A percentile compares a stretch with the other conserved stretches of the same genome.
Conservation (phyloP, 371 early-diverging fungal species). For the Rhizopus delemar region DNA sequence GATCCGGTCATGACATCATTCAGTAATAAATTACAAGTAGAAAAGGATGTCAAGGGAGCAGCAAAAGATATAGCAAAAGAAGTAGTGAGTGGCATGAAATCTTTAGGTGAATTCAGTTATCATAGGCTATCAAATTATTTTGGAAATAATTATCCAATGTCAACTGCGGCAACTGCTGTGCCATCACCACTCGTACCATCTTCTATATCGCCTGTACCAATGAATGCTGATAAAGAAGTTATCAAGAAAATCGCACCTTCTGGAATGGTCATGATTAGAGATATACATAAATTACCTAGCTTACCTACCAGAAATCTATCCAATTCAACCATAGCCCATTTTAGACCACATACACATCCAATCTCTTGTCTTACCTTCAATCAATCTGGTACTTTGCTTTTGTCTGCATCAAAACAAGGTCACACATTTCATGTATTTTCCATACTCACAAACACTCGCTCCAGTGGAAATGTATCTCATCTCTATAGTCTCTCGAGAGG, state of each 20-base stretch:
- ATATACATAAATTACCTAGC: constrained; percentile 37
- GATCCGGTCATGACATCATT: constrained; percentile 38
- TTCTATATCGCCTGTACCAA: neutral
- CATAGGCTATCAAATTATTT: constrained; percentile 54
- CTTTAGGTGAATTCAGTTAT: constrained; percentile 58
- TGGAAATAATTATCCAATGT: constrained; percentile 13
- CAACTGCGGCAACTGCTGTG: neutral
- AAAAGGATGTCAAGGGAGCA: constrained; percentile 56
- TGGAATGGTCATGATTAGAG: constrained; percentile 61
- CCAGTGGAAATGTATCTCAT: constrained; percentile 52
- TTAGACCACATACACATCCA: constrained; percentile 75
- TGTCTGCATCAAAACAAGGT: constrained; percentile 76
- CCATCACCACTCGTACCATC: neutral
- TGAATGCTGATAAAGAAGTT: neutral
- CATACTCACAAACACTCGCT: constrained; percentile 28
- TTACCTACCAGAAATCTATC: constrained; percentile 35
- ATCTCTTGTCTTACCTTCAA: constrained; percentile 68
- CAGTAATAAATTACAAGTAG: constrained; percentile 34
- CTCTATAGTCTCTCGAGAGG: constrained; percentile 76
- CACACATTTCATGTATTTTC: constrained; percentile 76
- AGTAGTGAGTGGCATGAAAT: constrained; percentile 71
- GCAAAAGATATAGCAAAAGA: constrained; percentile 72
- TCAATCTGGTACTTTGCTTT: constrained; percentile 65
- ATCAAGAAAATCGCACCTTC: constrained; percentile 31
- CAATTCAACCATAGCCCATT: constrained; percentile 61